Conservation (phyloP, 805 yeast genomes). For the Metschnikowia cubensis region DNA sequence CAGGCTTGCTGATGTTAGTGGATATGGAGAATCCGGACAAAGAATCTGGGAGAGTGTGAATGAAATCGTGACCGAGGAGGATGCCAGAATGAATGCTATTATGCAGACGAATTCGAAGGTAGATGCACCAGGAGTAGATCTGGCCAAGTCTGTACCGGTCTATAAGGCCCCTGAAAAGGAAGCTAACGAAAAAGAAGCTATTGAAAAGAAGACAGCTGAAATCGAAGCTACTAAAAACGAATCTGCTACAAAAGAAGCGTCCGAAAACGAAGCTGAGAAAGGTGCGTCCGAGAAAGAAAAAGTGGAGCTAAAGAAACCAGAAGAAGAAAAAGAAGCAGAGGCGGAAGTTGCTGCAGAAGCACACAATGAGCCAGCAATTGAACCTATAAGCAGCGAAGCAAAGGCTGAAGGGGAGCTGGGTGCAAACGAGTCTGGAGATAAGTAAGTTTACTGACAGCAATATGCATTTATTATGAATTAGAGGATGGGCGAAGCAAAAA, state of each 20-base stretch:
- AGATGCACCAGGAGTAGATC: not conserved
- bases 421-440: not conserved
- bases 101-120: constrained; percentile 25
- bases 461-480: not conserved
- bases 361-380: not conserved
- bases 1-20: constrained; percentile 54
- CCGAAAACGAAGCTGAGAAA: not conserved
- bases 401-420: not conserved
- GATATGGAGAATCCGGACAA: constrained; percentile 59
- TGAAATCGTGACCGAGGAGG: constrained; percentile 48
- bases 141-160: not conserved
- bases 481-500: constrained; percentile 6
- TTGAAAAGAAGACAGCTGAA: not conserved
- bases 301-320: not conserved
- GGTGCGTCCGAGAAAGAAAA: not conserved
- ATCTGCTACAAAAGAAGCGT: not conserved
- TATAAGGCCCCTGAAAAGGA: not conserved
- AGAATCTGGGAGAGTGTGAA: constrained; percentile 60
- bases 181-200: not conserved
- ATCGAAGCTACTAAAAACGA: not conserved
- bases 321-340: not conserved
- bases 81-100: constrained; percentile 41
- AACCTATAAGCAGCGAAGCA: not conserved
- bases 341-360: not conserved
- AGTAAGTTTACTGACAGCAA: not conserved